Evolutionary conservation across 106 monocot genomes (phyloP).

Genomic region (Amphibolis antarctica): DNA sequence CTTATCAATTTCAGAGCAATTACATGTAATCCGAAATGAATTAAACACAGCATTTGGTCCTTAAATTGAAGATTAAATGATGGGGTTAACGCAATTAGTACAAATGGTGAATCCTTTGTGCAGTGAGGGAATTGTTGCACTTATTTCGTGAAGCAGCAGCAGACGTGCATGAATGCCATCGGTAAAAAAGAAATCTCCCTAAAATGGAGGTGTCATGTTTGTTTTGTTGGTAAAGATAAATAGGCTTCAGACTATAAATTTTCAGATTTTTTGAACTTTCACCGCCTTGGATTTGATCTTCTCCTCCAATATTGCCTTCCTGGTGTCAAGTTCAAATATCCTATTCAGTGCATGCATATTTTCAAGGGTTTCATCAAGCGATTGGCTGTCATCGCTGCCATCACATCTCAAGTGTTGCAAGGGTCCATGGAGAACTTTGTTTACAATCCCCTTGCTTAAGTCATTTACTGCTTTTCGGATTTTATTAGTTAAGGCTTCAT

Average conservation of each 20-base stretch:
- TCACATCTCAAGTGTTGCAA: slow-evolving; percentile 96
- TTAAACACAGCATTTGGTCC: no score
- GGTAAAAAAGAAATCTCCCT: no score
- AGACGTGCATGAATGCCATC: no score
- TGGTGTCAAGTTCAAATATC: slow-evolving; percentile 86
- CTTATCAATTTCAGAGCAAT: no score
- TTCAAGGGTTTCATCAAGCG: slow-evolving; percentile 84
- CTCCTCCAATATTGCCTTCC: slow-evolving; percentile 72
- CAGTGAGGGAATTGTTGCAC: no score
- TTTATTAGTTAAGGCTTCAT: slow-evolving; percentile 59
- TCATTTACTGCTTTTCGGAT: slow-evolving; percentile 72
- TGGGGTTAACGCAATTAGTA: no score
- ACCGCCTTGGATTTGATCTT: slow-evolving; percentile 92
- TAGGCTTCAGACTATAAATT: neutral
- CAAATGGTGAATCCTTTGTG: no score
- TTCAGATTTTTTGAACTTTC: slow-evolving; percentile 37
- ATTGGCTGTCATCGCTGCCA: slow-evolving; percentile 60
- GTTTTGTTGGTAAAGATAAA: neutral
- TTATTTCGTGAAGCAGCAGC: neutral
- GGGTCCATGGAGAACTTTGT: slow-evolving; percentile 91
- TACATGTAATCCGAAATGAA: no score
- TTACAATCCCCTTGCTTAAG: slow-evolving; percentile 66
- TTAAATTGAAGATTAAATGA: no score
- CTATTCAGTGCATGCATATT: slow-evolving; percentile 97
- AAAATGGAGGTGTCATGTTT: neutral